These are phyloP conservation scores for Pichia kudriavzevii DNA, from an alignment of 1,139 yeast species.

Conservation along the genomic window DNA sequence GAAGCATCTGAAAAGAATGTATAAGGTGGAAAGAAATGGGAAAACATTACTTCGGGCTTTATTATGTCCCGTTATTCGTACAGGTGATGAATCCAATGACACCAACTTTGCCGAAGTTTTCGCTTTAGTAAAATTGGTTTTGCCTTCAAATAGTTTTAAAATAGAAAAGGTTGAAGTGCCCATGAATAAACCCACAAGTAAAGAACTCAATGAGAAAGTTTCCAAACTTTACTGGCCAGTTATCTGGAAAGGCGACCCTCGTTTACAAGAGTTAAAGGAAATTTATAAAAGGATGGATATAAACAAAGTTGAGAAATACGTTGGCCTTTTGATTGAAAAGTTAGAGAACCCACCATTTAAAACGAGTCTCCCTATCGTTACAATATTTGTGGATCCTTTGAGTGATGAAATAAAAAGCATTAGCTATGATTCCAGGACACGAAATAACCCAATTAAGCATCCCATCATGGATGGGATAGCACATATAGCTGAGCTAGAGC, in stretches of 20 bases:
- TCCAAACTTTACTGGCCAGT: constrained; percentile 71
- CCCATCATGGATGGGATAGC: constrained; percentile 68
- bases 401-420: constrained; percentile 32
- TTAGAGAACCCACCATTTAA: constrained; percentile 15
- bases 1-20: constrained; percentile 36
- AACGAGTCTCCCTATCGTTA: constrained; percentile 41
- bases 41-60: constrained; percentile 30
- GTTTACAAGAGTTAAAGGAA: constrained; percentile 59
- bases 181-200: constrained; percentile 48
- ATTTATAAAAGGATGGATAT: constrained; percentile 40
- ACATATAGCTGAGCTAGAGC: constrained; percentile 47
- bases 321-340: constrained; percentile 29
- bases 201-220: constrained; percentile 60
- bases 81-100: too few species aligned
- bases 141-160: constrained; percentile 16
- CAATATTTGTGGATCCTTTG: constrained; percentile 44
- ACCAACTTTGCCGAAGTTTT: too few species aligned
- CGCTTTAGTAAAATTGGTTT: too few species aligned
- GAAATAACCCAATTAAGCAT: constrained; percentile 50
- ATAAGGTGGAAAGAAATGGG: constrained; percentile 21
- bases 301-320: constrained; percentile 33
- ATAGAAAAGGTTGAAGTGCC: constrained; percentile 37
- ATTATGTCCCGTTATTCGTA: constrained; percentile 21
- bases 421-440: constrained; percentile 33
- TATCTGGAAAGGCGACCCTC: constrained; percentile 89